A percentile compares a stretch with the other conserved stretches of the same genome.
phyloP scores from a whole-genome alignment of 441 rosid genomes.

The Viola pubescens region DNA sequence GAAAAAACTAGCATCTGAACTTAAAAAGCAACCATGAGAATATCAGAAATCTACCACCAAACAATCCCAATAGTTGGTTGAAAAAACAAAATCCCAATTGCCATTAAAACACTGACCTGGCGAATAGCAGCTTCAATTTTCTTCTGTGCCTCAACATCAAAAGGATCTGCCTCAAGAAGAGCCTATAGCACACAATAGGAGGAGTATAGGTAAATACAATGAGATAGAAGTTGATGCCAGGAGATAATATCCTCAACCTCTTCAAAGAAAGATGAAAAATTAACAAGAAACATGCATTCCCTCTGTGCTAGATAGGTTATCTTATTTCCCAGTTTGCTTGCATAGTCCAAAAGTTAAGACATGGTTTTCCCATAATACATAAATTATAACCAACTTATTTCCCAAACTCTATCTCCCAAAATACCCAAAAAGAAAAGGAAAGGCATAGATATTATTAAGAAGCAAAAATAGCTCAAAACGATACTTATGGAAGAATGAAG shows the following conservation, averaged over 20 bases:
- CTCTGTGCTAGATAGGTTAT: no score
- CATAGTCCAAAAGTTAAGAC: no score
- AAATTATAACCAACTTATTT: no score
- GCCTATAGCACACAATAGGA: conserved; percentile 37
- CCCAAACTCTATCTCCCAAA: no score
- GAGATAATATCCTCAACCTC: not conserved
- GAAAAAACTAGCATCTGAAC: not conserved
- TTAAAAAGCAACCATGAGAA: not conserved
- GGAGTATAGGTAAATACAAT: conserved; percentile 2
- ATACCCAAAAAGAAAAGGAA: no score
- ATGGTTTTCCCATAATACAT: no score
- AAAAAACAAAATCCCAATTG: not conserved
- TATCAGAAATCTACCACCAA: not conserved
- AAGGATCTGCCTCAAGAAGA: conserved; percentile 89
- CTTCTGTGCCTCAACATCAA: conserved; percentile 93
- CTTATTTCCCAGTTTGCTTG: no score
- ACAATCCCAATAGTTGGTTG: not conserved
- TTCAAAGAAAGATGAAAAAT: no score
- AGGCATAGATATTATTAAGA: no score
- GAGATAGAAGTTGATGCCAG: not conserved
- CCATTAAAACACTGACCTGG: conserved; percentile 43
- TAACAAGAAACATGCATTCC: no score
- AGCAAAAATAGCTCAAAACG: no score
- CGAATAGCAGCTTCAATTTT: conserved; percentile 97
- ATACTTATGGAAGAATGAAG: no score